Conservation (phyloP, 139 green algal species). For the Nannochloris sp. region DNA sequence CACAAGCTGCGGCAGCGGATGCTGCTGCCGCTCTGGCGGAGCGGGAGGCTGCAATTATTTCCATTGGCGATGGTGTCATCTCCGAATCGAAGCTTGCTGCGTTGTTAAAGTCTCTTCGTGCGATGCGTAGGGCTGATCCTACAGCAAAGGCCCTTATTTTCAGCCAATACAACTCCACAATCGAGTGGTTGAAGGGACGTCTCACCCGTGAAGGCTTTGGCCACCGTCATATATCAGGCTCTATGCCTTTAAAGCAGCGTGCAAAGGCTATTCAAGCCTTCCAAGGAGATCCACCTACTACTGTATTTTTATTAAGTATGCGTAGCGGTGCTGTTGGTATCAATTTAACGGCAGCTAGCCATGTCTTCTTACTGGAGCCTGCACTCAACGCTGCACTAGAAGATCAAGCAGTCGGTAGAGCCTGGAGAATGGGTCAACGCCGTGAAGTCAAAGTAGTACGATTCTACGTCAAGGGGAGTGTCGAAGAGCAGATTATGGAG, state of each 20-base stretch:
- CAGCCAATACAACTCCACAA: constrained; percentile 2
- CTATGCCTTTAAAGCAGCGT: not conserved
- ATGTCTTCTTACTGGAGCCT: constrained; percentile 21
- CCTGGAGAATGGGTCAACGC: constrained; percentile 13
- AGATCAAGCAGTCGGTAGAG: constrained; percentile 18
- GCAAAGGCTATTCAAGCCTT: constrained; percentile 16
- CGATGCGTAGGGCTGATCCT: not conserved
- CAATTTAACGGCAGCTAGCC: constrained; percentile 14
- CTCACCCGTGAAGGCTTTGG: constrained; percentile 8
- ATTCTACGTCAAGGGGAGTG: constrained; percentile 6
- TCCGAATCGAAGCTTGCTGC: not conserved
- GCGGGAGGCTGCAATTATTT: no score
- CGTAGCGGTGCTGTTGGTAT: constrained; percentile 8
- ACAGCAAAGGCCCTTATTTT: constrained; percentile 20
- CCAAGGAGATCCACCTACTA: constrained; percentile 8
- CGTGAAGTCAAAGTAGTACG: constrained; percentile 8
- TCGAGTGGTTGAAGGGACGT: not conserved
- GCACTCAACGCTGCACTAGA: constrained; percentile 17
- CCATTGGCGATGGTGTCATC: not conserved
- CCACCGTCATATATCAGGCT: not conserved
- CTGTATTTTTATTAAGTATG: constrained; percentile 15
- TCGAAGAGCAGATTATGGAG: constrained; percentile 46
- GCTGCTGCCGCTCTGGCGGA: constrained; percentile 50
- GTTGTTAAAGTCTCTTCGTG: constrained; percentile 1
- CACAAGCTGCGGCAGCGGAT: not conserved